Percentiles rank a stretch among this genome's conserved stretches.
Conservation (phyloP, 73 alveolate species). For the Tetrahymena elliotti region DNA sequence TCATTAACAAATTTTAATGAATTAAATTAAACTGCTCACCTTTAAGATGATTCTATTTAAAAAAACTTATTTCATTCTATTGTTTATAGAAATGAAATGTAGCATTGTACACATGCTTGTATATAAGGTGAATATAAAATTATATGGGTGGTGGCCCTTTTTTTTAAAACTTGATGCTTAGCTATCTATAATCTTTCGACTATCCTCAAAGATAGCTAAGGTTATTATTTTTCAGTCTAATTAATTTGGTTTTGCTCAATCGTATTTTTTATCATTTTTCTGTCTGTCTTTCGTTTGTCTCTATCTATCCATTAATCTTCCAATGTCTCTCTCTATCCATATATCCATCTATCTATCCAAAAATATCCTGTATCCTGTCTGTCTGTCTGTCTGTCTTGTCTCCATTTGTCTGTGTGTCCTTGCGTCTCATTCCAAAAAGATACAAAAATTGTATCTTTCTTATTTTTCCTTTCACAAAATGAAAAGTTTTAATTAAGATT, state of each 20-base stretch:
- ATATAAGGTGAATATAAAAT: not conserved
- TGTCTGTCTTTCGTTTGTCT: too few species aligned
- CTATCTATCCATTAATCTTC: not conserved
- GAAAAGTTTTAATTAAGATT: not conserved
- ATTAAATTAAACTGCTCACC: not conserved
- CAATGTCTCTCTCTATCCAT: not conserved
- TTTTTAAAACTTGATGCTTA: not conserved
- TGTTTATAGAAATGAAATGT: not conserved
- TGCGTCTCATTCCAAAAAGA: not conserved
- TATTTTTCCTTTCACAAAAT: not conserved
- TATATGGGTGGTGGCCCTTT: not conserved
- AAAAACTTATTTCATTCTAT: not conserved
- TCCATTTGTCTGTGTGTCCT: not conserved
- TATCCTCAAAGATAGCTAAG: not conserved
- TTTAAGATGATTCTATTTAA: not conserved
- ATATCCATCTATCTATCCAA: not conserved
- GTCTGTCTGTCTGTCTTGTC: not conserved
- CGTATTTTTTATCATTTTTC: not conserved
- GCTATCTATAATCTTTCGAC: not conserved
- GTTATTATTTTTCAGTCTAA: not conserved
- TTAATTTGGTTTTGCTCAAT: not conserved
- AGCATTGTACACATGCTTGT: not conserved
- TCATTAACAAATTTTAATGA: not conserved
- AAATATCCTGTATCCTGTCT: not conserved
- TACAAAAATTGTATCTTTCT: not conserved